A percentile compares a stretch with the other conserved stretches of the same genome.
phyloP scores from a whole-genome alignment of 164 flowering plant species.

The Aristolochia fimbriata region DNA sequence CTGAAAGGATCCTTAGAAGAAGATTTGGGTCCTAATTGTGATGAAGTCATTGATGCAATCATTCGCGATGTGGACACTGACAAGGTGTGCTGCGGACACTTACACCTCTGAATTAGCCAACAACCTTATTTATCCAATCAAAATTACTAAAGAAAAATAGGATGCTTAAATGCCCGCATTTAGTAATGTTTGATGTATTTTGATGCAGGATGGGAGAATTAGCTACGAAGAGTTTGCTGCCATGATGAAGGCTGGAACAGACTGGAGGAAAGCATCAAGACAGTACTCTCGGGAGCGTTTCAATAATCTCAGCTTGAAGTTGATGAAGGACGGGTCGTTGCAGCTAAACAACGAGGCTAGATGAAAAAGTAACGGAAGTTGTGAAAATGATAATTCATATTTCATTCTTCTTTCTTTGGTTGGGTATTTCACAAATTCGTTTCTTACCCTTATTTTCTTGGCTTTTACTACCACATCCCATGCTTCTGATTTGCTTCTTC shows the following conservation, averaged over 20 bases:
- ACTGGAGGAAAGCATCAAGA: constrained; percentile 88
- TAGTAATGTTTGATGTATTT: too few species aligned
- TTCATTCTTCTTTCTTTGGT: constrained; percentile 1
- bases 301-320: constrained; percentile 53
- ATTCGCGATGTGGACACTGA: constrained; percentile 88
- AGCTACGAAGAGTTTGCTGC: constrained; percentile 73
- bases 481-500: too few species aligned
- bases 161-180: too few species aligned
- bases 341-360: constrained; percentile 24
- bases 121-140: too few species aligned
- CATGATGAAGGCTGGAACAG: constrained; percentile 92
- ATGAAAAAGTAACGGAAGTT: constrained; percentile 3
- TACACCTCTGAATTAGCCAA: too few species aligned
- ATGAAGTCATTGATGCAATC: constrained; percentile 76
- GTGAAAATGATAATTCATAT: not conserved
- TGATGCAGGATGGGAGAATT: constrained; percentile 65
- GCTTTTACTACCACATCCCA: too few species aligned
- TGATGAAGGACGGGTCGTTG: constrained; percentile 64
- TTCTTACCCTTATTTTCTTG: constrained; percentile 1
- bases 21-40: constrained; percentile 53
- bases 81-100: constrained; percentile 43
- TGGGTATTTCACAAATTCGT: constrained; percentile 5
- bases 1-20: constrained; percentile 61
- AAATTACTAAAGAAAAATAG: too few species aligned
- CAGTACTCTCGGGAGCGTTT: constrained; percentile 79